Conservation (phyloP, 2,329 filamentous ascomycete genomes). For the Cryphonectria radicalis region DNA sequence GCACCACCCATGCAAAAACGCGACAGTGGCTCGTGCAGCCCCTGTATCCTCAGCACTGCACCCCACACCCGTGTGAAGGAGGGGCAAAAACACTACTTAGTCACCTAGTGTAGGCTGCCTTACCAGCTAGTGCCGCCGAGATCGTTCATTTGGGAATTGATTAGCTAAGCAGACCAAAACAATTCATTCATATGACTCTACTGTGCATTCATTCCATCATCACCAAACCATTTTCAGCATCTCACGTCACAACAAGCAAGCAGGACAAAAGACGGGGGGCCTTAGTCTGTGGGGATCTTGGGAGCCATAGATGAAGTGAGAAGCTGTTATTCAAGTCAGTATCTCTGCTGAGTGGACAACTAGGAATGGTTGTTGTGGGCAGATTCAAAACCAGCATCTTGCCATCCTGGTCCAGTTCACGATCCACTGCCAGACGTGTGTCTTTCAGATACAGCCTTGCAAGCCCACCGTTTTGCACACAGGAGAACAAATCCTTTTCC, state of each 20-base stretch:
- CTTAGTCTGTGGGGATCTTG: background rate
- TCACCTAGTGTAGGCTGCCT: background rate
- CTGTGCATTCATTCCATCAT: background rate
- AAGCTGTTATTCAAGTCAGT: background rate
- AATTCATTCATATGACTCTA: background rate
- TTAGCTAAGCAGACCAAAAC: background rate
- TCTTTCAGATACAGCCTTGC: constrained; percentile 6
- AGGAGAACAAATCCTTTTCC: background rate
- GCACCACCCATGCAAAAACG: constrained; percentile 23
- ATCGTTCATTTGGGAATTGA: background rate
- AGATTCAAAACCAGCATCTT: constrained; percentile 14
- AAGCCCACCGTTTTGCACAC: too few species aligned
- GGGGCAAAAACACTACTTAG: background rate
- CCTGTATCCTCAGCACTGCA: constrained; percentile 18
- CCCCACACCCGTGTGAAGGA: constrained; percentile 6
- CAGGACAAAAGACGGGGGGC: background rate
- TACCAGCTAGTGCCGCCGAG: background rate
- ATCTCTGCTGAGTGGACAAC: background rate
- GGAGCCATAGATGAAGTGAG: constrained; percentile 3
- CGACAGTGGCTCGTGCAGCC: constrained; percentile 25
- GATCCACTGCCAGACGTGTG: constrained; percentile 2
- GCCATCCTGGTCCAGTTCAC: constrained; percentile 13
- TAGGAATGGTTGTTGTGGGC: constrained; percentile 16
- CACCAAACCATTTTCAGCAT: constrained; percentile 5
- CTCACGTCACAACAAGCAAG: background rate